These are phyloP conservation scores for Scolecobasidium constrictum DNA, from an alignment of 2,329 filamentous ascomycete genomes.

Conservation along the genomic window DNA sequence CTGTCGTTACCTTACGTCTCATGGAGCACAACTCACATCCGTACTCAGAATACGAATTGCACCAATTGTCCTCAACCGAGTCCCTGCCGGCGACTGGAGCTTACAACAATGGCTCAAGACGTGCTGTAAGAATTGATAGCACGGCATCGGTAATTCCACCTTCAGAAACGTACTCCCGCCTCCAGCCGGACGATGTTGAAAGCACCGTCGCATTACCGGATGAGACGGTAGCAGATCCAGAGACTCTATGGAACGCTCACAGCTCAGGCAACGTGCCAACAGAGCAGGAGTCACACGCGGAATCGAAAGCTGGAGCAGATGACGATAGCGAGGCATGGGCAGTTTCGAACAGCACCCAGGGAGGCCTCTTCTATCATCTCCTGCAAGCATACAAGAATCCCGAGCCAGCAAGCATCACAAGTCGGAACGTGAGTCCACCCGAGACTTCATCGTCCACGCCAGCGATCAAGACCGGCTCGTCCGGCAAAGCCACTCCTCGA, in stretches of 20 bases:
- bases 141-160: background rate
- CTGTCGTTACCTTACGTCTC: too few species aligned
- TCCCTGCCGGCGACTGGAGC: background rate
- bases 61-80: background rate
- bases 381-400: conserved; percentile 21
- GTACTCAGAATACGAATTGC: background rate
- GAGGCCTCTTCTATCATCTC: conserved; percentile 22
- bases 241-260: background rate
- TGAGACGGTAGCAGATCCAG: background rate
- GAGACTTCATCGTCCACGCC: background rate
- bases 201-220: background rate
- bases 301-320: too few species aligned
- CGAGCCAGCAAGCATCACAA: conserved; percentile 2
- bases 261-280: background rate
- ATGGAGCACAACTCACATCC: background rate
- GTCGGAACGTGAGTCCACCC: too few species aligned
- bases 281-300: too few species aligned
- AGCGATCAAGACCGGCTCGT: background rate
- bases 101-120: background rate
- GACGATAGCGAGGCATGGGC: conserved; percentile 5
- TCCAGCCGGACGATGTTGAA: background rate
- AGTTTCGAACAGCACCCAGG: conserved; percentile 18
- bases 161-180: background rate
- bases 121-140: background rate
- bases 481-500: conserved; percentile 15